phyloP scores from a whole-genome alignment of 768 basidiomycete species.

The Mycena venus region DNA sequence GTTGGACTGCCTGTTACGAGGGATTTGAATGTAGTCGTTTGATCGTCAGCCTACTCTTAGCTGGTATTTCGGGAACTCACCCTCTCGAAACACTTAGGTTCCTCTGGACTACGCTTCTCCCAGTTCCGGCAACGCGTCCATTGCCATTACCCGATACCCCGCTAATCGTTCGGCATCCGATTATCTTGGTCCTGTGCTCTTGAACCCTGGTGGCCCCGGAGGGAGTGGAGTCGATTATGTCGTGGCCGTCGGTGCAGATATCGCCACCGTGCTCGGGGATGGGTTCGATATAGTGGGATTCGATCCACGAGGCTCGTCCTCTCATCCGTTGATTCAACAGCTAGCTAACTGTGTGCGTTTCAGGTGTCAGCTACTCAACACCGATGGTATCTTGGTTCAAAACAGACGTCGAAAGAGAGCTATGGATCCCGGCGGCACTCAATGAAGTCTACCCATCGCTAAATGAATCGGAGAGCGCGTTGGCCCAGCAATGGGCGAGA shows the following conservation, averaged over 20 bases:
- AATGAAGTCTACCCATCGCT: slow-evolving; percentile 2
- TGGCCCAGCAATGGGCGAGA: neutral
- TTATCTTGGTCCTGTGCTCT: slow-evolving; percentile 46
- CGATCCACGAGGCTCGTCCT: slow-evolving; percentile 42
- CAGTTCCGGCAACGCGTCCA: slow-evolving; percentile 27
- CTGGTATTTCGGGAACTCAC: too few relatives aligned
- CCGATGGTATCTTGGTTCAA: slow-evolving; percentile 24
- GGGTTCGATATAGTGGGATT: slow-evolving; percentile 44
- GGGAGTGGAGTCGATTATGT: slow-evolving; percentile 39
- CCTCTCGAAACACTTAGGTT: too few relatives aligned
- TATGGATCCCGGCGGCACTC: neutral
- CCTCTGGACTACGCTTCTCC: slow-evolving; percentile 46
- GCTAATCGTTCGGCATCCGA: slow-evolving; percentile 27
- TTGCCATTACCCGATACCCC: slow-evolving; percentile 42
- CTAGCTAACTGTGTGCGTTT: neutral
- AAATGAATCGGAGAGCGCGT: neutral
- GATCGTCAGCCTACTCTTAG: neutral
- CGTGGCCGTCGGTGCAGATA: neutral
- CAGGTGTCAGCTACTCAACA: slow-evolving; percentile 29
- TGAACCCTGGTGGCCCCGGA: slow-evolving; percentile 46
- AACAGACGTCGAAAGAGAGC: slow-evolving; percentile 11
- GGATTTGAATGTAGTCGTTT: neutral
- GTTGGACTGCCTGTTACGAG: neutral
- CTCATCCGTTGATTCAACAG: neutral
- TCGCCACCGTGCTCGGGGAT: slow-evolving; percentile 3